Conservation (phyloP, 208 protist species). For the Leishmania guyanensis region DNA sequence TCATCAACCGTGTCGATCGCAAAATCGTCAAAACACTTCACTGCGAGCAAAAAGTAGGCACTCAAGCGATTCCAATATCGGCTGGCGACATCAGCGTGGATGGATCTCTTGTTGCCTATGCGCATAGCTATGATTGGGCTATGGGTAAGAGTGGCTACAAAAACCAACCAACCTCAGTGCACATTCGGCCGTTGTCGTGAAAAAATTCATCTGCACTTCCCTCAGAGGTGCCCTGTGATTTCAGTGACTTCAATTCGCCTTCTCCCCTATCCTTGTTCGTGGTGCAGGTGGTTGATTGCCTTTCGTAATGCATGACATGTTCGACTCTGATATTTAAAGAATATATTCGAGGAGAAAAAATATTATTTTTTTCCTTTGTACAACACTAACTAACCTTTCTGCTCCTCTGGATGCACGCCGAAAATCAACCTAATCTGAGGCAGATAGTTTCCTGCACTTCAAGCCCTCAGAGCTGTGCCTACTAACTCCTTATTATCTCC, state of each 20-base stretch:
- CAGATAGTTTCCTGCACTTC: not conserved
- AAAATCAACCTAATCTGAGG: not conserved
- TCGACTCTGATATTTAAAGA: not conserved
- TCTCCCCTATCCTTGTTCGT: constrained; percentile 8
- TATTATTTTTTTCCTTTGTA: constrained; percentile 1
- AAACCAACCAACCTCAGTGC: constrained; percentile 54
- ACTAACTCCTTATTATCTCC: not conserved
- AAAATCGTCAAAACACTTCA: constrained; percentile 35
- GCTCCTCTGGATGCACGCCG: not conserved
- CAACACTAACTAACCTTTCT: not conserved
- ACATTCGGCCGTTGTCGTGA: constrained; percentile 31
- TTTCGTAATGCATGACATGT: not conserved
- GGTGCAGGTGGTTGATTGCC: not conserved
- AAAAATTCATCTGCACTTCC: not conserved
- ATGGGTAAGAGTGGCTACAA: constrained; percentile 66
- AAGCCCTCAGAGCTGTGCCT: not conserved
- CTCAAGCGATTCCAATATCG: constrained; percentile 65
- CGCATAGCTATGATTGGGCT: constrained; percentile 87
- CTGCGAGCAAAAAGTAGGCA: constrained; percentile 36
- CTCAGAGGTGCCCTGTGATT: not conserved
- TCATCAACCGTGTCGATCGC: constrained; percentile 48
- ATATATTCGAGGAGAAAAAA: constrained; percentile 9
- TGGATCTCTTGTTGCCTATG: constrained; percentile 67
- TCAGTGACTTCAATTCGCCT: not conserved
- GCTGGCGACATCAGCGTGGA: constrained; percentile 73